Evolutionary conservation across 176 grass and related monocot genomes (phyloP).

Genomic region (Pharus latifolius): DNA sequence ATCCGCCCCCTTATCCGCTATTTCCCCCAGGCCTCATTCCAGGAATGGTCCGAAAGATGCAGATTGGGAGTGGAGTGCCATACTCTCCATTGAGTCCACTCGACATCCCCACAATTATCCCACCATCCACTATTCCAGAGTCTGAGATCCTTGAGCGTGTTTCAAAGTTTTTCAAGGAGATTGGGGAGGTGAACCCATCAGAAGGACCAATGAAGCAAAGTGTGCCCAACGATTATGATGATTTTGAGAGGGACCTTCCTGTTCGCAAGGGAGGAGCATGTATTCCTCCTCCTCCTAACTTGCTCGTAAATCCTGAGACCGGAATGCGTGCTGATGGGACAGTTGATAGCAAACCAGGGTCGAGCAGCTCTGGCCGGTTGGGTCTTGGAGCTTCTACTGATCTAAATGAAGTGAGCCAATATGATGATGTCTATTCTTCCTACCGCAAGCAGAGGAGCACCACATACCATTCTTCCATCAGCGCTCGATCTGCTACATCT

Average conservation of each 20-base stretch:
- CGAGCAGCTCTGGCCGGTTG: constrained; percentile 37
- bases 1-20: constrained; percentile 73
- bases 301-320: constrained; percentile 73
- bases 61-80: constrained; percentile 87
- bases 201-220: constrained; percentile 62
- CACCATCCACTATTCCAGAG: constrained; percentile 56
- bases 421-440: constrained; percentile 83
- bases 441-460: constrained; percentile 95
- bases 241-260: constrained; percentile 64
- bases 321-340: constrained; percentile 70
- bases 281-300: constrained; percentile 69
- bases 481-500: constrained; percentile 33
- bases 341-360: constrained; percentile 46
- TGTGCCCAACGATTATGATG: constrained; percentile 43
- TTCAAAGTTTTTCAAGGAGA: constrained; percentile 86
- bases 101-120: constrained; percentile 83
- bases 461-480: constrained; percentile 82
- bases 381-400: constrained; percentile 66
- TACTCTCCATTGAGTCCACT: constrained; percentile 88
- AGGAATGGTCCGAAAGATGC: constrained; percentile 98
- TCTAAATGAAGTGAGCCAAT: constrained; percentile 61
- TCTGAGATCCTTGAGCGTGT: constrained; percentile 79
- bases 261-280: constrained; percentile 76
- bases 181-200: constrained; percentile 86
- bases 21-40: constrained; percentile 96